Base-by-base conservation (phyloP, 148 eudicot genomes). In the Oxyria digyna region DNA sequence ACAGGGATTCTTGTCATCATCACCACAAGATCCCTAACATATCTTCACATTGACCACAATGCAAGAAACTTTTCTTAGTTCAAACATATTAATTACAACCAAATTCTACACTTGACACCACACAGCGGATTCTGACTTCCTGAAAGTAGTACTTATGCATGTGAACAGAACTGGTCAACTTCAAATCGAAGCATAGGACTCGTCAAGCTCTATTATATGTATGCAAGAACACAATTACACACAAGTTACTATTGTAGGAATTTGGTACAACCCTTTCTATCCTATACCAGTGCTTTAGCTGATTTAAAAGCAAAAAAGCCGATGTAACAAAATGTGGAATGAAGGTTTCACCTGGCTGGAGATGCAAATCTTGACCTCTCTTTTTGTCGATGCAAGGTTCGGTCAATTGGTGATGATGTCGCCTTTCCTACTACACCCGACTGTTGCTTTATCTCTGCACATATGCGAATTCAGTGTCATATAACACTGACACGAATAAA, bases 331-430 rank as follows among this genome's bases (percentile, higher is more conserved):
- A n/a, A n/a, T n/a, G 62, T 6, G 6, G 12, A 55, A 26, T 33
- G 14, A 29, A 24, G 33, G 7, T 64, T 38, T 73, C 70, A 79
- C 69, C 76, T 79, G 67, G 78, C 71, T 20, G 76, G 79, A 42
- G 82, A 79, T 26, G 82, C 82, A 43, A 79, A 72, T 59, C 78
- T 75, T 72, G 78, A 79, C 32, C 74, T 15, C 71, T 78, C 81
- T 78, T 73, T 74, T 29, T 32, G 76, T 65, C 82, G 69, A 48
- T 72, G 76, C 33, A 59, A 46, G 66, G 71, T 72, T 72, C 79
- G 66, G 45, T 79, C 82, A 18, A 50, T 79, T 21, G 82, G 82
- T 69, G 82, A 79, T 33, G 72, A 35, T 14, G n/a, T n/a, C n/a
- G 72, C 46, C 52, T 72, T 76, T 35, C 79, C 79, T 45, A 69